Evolutionary conservation across 345 rosid genomes (phyloP).

Genomic region (Hirschfeldia incana): DNA sequence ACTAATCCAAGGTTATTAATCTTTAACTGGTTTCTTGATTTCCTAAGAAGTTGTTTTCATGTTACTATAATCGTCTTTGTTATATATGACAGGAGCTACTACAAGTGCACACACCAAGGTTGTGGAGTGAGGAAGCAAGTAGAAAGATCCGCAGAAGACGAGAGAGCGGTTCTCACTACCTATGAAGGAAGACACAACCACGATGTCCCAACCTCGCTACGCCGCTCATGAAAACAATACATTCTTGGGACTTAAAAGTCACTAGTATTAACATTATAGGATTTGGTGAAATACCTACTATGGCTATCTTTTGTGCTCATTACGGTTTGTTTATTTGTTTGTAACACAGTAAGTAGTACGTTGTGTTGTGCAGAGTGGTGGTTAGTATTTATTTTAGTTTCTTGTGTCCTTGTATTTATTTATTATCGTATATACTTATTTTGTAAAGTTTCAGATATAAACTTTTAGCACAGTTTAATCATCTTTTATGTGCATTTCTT

Average conservation of each 20-base stretch:
- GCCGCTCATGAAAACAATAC: conserved; percentile 62
- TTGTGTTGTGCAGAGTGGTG: conserved; percentile 31
- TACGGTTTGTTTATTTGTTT: conserved; percentile 35
- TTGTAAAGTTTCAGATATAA: no score
- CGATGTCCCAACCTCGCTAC: conserved; percentile 57
- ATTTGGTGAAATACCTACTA: conserved; percentile 29
- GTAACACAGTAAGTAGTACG: conserved; percentile 18
- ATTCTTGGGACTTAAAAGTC: conserved; percentile 46
- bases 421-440: no score
- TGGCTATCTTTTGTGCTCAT: conserved; percentile 25
- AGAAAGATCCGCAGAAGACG: conserved; percentile 87
- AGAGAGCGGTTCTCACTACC: conserved; percentile 90
- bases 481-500: no score
- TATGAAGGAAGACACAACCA: conserved; percentile 98
- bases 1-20: conserved; percentile 79
- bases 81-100: conserved; percentile 70
- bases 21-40: not conserved
- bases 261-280: conserved; percentile 37
- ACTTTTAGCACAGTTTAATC: no score
- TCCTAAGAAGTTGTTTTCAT: conserved; percentile 9
- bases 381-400: no score
- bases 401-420: no score
- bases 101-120: conserved; percentile 80
- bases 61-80: not conserved
- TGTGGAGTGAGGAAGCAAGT: conserved; percentile 96